Conservation (phyloP, 1,139 yeast genomes). For the Pichia sp. region DNA sequence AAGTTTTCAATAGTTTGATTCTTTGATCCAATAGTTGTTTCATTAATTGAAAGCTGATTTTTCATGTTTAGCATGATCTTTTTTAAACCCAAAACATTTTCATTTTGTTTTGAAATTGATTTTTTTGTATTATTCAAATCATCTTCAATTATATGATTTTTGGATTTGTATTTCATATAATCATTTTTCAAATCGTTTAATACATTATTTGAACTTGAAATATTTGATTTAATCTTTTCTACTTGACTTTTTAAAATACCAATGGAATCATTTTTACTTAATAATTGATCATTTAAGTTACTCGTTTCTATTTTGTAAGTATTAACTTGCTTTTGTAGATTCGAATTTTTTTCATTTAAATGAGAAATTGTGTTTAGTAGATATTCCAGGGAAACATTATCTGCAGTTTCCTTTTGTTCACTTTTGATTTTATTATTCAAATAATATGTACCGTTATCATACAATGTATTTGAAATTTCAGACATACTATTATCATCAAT, state of each 20-base stretch:
- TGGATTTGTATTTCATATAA: conserved; percentile 1
- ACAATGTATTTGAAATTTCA: background rate
- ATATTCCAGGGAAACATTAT: conserved; percentile 17
- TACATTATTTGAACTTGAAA: background rate
- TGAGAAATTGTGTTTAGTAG: conserved; percentile 19
- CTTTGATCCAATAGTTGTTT: conserved; percentile 10
- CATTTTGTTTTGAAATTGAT: conserved; percentile 5
- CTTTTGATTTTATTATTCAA: background rate
- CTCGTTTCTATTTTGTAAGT: conserved; percentile 8
- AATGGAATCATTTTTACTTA: conserved; percentile 8
- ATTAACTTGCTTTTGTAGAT: conserved; percentile 8
- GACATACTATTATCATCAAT: background rate
- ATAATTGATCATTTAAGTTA: conserved; percentile 9
- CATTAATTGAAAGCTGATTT: conserved; percentile 7
- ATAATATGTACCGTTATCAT: background rate
- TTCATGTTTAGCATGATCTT: conserved; percentile 6
- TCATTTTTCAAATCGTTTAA: conserved; percentile 6
- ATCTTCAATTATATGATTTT: conserved; percentile 2
- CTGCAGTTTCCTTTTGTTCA: background rate
- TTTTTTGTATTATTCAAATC: conserved; percentile 8
- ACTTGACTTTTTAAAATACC: conserved; percentile 11
- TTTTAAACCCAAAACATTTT: conserved; percentile 9
- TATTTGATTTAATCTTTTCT: conserved; percentile 2
- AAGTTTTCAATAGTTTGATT: conserved; percentile 13
- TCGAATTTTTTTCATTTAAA: conserved; percentile 15